Conservation (phyloP, 2,329 filamentous ascomycete genomes). For the Neopestalotiopsis rosae region DNA sequence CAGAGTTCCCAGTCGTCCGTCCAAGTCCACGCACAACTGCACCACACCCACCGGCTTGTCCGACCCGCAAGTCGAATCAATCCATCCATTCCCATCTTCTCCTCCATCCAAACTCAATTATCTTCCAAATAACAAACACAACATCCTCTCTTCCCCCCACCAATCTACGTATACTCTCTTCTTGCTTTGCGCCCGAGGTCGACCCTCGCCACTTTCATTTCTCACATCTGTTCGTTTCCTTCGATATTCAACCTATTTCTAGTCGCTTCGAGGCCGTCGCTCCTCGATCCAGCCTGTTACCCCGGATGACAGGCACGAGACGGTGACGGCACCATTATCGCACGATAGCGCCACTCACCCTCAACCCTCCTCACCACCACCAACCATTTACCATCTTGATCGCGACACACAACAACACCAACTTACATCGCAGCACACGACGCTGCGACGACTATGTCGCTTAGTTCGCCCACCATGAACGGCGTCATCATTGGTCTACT, state of each 20-base stretch:
- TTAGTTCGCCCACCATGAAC: conserved; percentile 44
- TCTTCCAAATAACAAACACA: not conserved
- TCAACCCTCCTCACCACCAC: not conserved
- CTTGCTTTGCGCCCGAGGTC: conserved; percentile 13
- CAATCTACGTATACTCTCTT: not conserved
- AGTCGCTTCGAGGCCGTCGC: conserved; percentile 15
- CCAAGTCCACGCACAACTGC: no score
- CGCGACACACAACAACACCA: not conserved
- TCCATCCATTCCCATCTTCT: not conserved
- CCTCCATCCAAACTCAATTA: not conserved
- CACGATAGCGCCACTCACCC: conserved; percentile 16
- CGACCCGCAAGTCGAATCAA: conserved; percentile 5
- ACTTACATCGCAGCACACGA: not conserved
- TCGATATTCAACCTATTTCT: not conserved
- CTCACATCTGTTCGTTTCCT: not conserved
- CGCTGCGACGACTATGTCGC: conserved; percentile 14
- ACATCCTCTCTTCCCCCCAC: not conserved
- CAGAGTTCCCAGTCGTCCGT: conserved; percentile 4
- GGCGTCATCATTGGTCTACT: conserved; percentile 94
- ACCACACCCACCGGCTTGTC: conserved; percentile 9
- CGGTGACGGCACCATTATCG: conserved; percentile 20
- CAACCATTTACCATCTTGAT: not conserved
- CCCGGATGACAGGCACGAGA: conserved; percentile 21
- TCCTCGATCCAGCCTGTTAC: conserved; percentile 14
- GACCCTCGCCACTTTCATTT: conserved; percentile 15